phyloP scores from a whole-genome alignment of 768 basidiomycete species.

The Xerocomus potaroensis region DNA sequence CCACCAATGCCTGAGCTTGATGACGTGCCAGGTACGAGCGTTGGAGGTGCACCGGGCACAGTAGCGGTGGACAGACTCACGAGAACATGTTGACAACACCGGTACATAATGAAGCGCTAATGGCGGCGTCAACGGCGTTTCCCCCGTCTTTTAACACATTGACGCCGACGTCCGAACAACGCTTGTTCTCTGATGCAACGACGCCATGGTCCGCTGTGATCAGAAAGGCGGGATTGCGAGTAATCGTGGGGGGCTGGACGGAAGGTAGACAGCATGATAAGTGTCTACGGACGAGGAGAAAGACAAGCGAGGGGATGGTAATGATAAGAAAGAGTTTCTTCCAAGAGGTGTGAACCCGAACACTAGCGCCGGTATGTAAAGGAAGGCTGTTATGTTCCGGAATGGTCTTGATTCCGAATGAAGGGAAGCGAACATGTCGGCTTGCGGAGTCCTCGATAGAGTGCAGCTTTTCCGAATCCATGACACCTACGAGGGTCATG shows the following conservation, averaged over 20 bases:
- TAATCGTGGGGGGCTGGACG: neutral
- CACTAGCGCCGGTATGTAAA: slow-evolving; percentile 9
- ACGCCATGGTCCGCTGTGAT: slow-evolving; percentile 70
- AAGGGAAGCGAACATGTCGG: neutral
- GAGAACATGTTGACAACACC: slow-evolving; percentile 91
- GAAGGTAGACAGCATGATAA: neutral
- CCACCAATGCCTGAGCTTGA: slow-evolving; percentile 79
- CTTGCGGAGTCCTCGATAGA: neutral
- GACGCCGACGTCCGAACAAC: slow-evolving; percentile 85
- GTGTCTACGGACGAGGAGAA: slow-evolving; percentile 4
- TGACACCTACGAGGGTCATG: too few relatives aligned
- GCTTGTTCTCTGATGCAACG: slow-evolving; percentile 83
- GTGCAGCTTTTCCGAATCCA: slow-evolving; percentile 5
- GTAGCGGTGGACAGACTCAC: slow-evolving; percentile 37
- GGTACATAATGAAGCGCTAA: slow-evolving; percentile 72
- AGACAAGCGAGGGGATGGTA: slow-evolving; percentile 11
- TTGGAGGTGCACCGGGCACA: neutral
- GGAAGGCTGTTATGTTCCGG: slow-evolving; percentile 18
- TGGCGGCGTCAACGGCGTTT: slow-evolving; percentile 85
- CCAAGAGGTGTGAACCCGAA: slow-evolving; percentile 7
- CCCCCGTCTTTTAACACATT: slow-evolving; percentile 75
- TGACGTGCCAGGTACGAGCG: neutral
- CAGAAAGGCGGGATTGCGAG: slow-evolving; percentile 53
- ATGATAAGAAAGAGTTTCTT: slow-evolving; percentile 10
- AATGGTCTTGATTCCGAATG: neutral